A percentile compares a stretch with the other conserved stretches of the same genome.
phyloP scores from a whole-genome alignment of 164 flowering plant genomes.

The Magnolia officinalis region DNA sequence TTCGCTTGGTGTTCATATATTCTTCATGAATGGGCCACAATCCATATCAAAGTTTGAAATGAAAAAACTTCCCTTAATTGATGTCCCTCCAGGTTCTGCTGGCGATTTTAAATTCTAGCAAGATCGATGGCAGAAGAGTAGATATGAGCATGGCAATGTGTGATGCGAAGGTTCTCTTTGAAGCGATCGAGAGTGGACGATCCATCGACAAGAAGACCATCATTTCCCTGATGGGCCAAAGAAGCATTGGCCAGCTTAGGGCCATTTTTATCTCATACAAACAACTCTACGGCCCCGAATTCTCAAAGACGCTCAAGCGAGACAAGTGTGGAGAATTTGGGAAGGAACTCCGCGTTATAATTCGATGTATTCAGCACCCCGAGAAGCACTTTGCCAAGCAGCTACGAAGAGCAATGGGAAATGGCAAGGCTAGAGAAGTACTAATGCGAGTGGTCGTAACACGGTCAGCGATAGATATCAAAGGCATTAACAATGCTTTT shows the following conservation, averaged over 20 bases:
- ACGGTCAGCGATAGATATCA: slow-evolving; percentile 18
- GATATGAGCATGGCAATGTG: slow-evolving; percentile 43
- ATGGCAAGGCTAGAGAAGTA: slow-evolving; percentile 16
- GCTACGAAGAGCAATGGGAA: slow-evolving; percentile 21
- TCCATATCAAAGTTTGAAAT: no score
- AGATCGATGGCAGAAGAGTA: slow-evolving; percentile 16
- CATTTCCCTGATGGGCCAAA: slow-evolving; percentile 25
- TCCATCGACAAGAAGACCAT: slow-evolving; percentile 29
- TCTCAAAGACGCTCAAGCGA: slow-evolving; percentile 34
- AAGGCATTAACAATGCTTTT: slow-evolving; percentile 21
- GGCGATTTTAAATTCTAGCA: slow-evolving; percentile 25
- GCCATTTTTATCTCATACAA: slow-evolving; percentile 32
- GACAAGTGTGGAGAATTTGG: slow-evolving; percentile 36
- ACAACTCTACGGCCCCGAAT: slow-evolving; percentile 41
- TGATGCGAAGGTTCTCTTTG: slow-evolving; percentile 41
- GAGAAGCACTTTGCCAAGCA: slow-evolving; percentile 35
- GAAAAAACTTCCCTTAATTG: background rate
- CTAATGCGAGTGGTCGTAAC: slow-evolving; percentile 22
- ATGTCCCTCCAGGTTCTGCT: slow-evolving; percentile 19
- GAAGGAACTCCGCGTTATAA: slow-evolving; percentile 24
- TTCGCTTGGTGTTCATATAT: no score
- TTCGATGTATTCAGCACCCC: slow-evolving; percentile 28
- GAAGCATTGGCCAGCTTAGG: slow-evolving; percentile 28
- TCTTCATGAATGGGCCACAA: no score
- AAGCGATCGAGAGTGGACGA: slow-evolving; percentile 42